Base-by-base conservation (phyloP, 805 yeast genomes). In the Millerago galiae region DNA sequence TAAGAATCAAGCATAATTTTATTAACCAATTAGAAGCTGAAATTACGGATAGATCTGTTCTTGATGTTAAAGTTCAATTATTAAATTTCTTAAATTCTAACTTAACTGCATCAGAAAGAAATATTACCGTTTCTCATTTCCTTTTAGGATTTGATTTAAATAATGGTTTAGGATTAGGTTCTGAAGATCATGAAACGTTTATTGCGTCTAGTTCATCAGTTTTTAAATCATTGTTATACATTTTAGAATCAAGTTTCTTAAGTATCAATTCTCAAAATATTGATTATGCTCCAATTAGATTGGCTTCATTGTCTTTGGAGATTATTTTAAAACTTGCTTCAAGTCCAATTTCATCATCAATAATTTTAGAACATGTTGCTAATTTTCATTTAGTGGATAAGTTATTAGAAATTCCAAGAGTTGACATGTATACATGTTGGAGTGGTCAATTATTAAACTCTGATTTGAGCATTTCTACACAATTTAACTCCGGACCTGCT, bases 91-190 rank as follows among this genome's bases (percentile, higher is more conserved):
- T 90, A 40, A 63, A 68, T 35, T 57, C 60, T 4, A 75, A 77
- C 46, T 62, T 87, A 38, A 58, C 67, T 2, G 47, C 65, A 1
- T 63, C 66, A 8, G 62, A 69, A 1, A 64, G 63, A 10, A 63
- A 61, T 13, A 71, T 79, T 6, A 71, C 81, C 0, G 71, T 83
- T 1, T 66, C 91, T 1, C 97, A 89, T 56, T 81, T 82, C 51
- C 59, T 91, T 8, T 68, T 91, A 2, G 98, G 98, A 0, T 88
- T 80, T 59, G 79, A 76, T 34, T 63, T 72, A 30, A 60, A 64
- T 2, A 75, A 71, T 40, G 67, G 72, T n/a, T 63, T 79, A 16
- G 59, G 75, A 0, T 58, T 80, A n/a, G 78, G 79, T 3, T 48
- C 60, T 3, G 68, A 71, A 13, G 47, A 56, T 4, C 57, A 67